Base-by-base conservation (phyloP, 257 asterid species). In the Salvia splendens region DNA sequence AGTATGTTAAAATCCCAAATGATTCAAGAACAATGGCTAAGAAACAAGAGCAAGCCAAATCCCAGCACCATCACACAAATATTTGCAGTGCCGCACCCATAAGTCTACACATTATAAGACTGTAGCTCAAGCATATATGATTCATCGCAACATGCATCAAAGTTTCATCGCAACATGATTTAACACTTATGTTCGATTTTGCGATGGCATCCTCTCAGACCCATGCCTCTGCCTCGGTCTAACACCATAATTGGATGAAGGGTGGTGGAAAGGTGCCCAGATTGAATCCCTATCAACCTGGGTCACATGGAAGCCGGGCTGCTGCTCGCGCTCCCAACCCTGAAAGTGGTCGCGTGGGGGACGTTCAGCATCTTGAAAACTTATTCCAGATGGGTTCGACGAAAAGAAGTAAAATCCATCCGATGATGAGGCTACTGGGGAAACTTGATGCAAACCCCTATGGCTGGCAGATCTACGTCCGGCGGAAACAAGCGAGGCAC, bases 131-230 rank as follows among this genome's bases (percentile, higher is more conserved):
- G 75, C 86, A 84, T 78, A 84, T 75, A 79, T 15, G 75, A 69
- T 68, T 64, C 40, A n/a, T n/a, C n/a, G 77, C 66, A 77, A 80
- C 67, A 74, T 76, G 46, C 64, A 65, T 80, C 83, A 57, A 62
- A 73, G 77, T 75, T 75, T 68, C 76, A 67, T 48, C 55, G 53
- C 51, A 70, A 67, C 41, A 61, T 67, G 72, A 71, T 33, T 65
- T 71, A 48, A 41, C 52, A 64, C 64, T 76, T 80, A 86, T 36
- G 81, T 78, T 80, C 85, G 86, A 57, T 81, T 79, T 76, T 86
- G 94, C n/a, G 91, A 84, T 48, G 91, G 91, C 89, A 73, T 79
- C 82, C 96, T 84, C 61, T 84, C 92, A 15, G 92, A 70, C 65
- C 93, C 93, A 54, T 84, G 89, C 83, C 94, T 79, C 58, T 67